A percentile compares a stretch with the other conserved stretches of the same genome.
Conservation (phyloP, 495 filamentous ascomycete genomes). For the Mycothermus thermophilus region DNA sequence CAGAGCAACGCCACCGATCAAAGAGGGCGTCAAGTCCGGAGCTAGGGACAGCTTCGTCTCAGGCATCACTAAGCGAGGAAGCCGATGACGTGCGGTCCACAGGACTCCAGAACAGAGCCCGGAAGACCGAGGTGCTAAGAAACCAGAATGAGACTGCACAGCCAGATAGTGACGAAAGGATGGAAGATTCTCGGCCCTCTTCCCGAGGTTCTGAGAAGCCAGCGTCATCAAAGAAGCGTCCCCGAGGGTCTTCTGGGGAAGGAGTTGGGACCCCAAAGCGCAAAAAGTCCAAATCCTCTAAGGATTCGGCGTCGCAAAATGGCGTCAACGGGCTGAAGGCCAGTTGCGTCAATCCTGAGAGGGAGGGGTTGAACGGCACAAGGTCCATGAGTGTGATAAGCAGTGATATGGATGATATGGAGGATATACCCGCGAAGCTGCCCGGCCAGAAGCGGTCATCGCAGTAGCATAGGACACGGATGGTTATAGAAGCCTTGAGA, state of each 20-base stretch:
- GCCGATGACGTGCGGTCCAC: slow-evolving; percentile 1
- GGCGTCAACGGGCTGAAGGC: not conserved
- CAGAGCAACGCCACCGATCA: not conserved
- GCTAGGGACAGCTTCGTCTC: not conserved
- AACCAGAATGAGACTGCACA: not conserved
- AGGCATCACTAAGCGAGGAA: slow-evolving; percentile 1
- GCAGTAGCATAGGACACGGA: slow-evolving; percentile 4
- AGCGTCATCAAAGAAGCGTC: not conserved
- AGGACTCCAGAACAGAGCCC: slow-evolving; percentile 1
- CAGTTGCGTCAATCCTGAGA: too few relatives aligned
- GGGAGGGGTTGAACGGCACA: too few relatives aligned
- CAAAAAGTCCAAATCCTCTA: not conserved
- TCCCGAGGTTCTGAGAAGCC: too few relatives aligned
- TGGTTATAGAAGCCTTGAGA: too few relatives aligned
- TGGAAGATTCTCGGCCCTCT: too few relatives aligned
- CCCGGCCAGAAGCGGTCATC: slow-evolving; percentile 6
- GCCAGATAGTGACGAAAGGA: too few relatives aligned
- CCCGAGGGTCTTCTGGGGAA: not conserved
- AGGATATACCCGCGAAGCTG: slow-evolving; percentile 20
- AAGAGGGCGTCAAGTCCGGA: not conserved
- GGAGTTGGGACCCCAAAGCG: not conserved
- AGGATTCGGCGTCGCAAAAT: not conserved
- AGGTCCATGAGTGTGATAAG: slow-evolving; percentile 9
- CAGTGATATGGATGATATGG: slow-evolving; percentile 21
- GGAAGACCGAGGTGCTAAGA: not conserved